A percentile compares a stretch with the other conserved stretches of the same genome.
These are phyloP conservation scores for Barnettozyma californica DNA, from an alignment of 805 yeast genomes.

Conservation along the genomic window DNA sequence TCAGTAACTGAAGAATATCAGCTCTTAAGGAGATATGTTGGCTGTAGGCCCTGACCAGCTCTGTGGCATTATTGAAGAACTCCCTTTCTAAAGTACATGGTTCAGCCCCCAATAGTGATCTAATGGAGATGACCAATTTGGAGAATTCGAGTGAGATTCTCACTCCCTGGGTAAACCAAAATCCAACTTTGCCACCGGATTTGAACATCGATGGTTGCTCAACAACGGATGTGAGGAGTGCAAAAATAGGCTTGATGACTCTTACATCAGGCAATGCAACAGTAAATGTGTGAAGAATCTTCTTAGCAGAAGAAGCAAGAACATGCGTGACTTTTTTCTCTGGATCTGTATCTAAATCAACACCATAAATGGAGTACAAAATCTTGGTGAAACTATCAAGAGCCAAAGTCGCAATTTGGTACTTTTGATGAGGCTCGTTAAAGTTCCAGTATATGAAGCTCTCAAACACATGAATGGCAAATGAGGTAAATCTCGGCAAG, in stretches of 20 bases:
- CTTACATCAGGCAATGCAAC: constrained; percentile 46
- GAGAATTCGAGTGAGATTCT: constrained; percentile 49
- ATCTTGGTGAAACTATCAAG: constrained; percentile 52
- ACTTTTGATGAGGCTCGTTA: constrained; percentile 47
- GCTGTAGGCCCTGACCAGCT: constrained; percentile 53
- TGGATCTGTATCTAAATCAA: constrained; percentile 37
- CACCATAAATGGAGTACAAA: constrained; percentile 48
- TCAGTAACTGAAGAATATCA: constrained; percentile 49
- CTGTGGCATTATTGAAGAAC: constrained; percentile 51
- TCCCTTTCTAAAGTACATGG: constrained; percentile 64
- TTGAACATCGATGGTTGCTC: constrained; percentile 32
- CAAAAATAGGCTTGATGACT: constrained; percentile 47
- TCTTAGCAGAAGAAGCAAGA: constrained; percentile 44
- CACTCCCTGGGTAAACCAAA: constrained; percentile 46
- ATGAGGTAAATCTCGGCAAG: constrained; percentile 46
- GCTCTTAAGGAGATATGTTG: constrained; percentile 42
- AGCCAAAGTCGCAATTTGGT: constrained; percentile 52
- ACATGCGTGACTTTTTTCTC: constrained; percentile 41
- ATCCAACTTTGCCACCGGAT: constrained; percentile 38
- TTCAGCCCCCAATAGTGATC: constrained; percentile 41
- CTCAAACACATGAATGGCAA: constrained; percentile 66
- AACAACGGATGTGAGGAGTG: constrained; percentile 44
- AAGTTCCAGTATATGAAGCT: constrained; percentile 70
- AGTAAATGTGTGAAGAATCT: constrained; percentile 53
- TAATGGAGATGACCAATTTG: constrained; percentile 48